Evolutionary conservation across 2,329 filamentous ascomycete genomes (phyloP), one percentile per base, ranked within the genome.

Genomic region (Fusarium tjaetaba): DNA sequence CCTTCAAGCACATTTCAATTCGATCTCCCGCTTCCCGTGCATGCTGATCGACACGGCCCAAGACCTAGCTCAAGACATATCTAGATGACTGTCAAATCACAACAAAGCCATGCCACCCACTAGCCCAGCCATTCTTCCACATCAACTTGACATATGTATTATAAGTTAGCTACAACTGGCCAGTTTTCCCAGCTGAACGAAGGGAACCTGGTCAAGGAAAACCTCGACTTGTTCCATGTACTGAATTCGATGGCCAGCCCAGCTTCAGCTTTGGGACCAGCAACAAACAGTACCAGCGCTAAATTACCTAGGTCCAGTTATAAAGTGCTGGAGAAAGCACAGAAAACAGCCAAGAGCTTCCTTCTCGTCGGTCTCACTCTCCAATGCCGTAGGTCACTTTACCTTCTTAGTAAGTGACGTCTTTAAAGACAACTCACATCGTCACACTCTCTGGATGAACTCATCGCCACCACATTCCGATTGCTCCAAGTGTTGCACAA

Each of bases 391-490:
- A 39, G 11, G 43, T 41, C 39, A 22, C n/a, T 39, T 30, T 41
- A 22, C 13, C 24, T 30, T 41, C 22, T 67, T 36, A 34, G 24
- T 34, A 71, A 71, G 72, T 74, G 72, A 74, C 72, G 71, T 72
- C 68, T 43, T 67, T 58, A 55, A 48, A 39, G 65, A 58, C 60
- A 66, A 63, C 43, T 70, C 48, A 46, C 52, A 57, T 59, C 48
- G 36, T 43, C 36, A 59, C 34, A 30, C 51, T 64, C 32, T 53
- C 57, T 53, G 48, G 16, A 58, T 51, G 66, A 59, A 67, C 42
- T 36, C 51, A 72, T 74, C 61, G 65, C 71, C 71, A 70, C 72
- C 49, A 69, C 68, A 74, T 74, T 74, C 71, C 72, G 62, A 45
- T 30, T 69, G 43, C 55, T 36, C 38, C n/a, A 28, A 45, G 55